Base-by-base conservation (phyloP, 305 asterid species). In the Fraxinus albicans region DNA sequence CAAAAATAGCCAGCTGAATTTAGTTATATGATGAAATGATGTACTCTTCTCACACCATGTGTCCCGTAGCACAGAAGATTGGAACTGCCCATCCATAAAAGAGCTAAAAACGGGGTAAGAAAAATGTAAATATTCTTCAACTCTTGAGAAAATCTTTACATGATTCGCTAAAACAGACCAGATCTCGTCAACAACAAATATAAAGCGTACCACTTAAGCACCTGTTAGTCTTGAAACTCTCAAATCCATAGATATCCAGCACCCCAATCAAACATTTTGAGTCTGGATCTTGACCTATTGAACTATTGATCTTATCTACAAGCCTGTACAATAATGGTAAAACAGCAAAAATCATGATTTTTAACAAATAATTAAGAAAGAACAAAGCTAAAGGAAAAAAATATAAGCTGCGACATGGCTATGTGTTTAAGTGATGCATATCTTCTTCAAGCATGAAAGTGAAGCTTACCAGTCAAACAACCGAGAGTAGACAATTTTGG, bases 221-320 rank as follows among this genome's bases (percentile, higher is more conserved):
- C 99, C 99, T 97, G 97, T 97, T 97, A 90, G 97, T 94, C 97
- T 95, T 95, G 97, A 97, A 95, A 90, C 99, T 97, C 89, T 97
- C 99, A 21, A 58, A 58, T 58, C 69, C 69, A 58, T 58, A 58
- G 29, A 58, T 58, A 19, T 19, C 69, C 29, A 58, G 69, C 69
- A 58, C 29, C 13, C 69, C 69, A 0, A 58, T 58, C 29, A 58
- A 58, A 58, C 69, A 19, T 58, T 58, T n/a, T 58, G 29, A 19
- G 29, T 58, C 13, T 2, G 69, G 29, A 19, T 58, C 69, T 58
- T 58, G 69, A 58, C 29, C 29, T 19, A 58, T 58, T 58, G 69
- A 58, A 19, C 29, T 58, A 21, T 58, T 58, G 29, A 58, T 58
- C 69, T 7, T 58, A 7, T 58, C 69, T 21, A 58, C 69, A 58